Base-by-base conservation (phyloP, 495 filamentous ascomycete species). In the Glutinoglossum americanum region DNA sequence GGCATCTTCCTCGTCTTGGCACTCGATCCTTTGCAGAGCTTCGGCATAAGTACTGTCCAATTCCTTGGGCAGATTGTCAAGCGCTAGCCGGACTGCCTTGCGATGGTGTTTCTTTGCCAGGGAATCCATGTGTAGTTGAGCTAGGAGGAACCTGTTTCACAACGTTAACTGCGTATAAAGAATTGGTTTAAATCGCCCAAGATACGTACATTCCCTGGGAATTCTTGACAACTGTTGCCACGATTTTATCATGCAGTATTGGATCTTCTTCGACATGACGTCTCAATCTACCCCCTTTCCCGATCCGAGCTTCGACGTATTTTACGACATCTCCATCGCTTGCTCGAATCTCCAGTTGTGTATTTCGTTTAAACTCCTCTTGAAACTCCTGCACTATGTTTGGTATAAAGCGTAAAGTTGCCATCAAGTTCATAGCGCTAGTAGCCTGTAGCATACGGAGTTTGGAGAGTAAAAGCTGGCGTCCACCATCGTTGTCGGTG, bases 91-190 rank as follows among this genome's bases (percentile, higher is more conserved):
- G 19, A 73, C 60, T 23, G 64, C 67, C 45, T 60, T 64, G 2
- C 57, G 59, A 4, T 65, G 68, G 1, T 25, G 57, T 51, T 72
- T 74, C 0, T 63, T 65, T 0, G 62, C 51, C 11, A 81, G n/a
- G 62, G 71, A 72, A n/a, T 73, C 68, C 17, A 78, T 59, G 60
- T 76, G 66, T 0, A 80, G 66, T 23, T 64, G 65, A 11, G 75
- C 76, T 26, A 82, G 68, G 0, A 80, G 68, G 58, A 81, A 80
- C 73, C 76, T 74, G 32, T 26, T 54, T 61, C 54, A 21, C 30
- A 49, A n/a, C 30, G 10, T 60, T 62, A 6, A 73, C 10, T 60
- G 61, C 0, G 56, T 63, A 5, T 64, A 15, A 51, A n/a, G n/a
- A n/a, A n/a, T n/a, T n/a, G n/a, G n/a, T n/a, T n/a, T n/a, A 63